Percentiles rank a stretch among this genome's conserved stretches.
Evolutionary conservation across 306 rosid species (phyloP).

Genomic region (Notholithocarpus densiflorus): DNA sequence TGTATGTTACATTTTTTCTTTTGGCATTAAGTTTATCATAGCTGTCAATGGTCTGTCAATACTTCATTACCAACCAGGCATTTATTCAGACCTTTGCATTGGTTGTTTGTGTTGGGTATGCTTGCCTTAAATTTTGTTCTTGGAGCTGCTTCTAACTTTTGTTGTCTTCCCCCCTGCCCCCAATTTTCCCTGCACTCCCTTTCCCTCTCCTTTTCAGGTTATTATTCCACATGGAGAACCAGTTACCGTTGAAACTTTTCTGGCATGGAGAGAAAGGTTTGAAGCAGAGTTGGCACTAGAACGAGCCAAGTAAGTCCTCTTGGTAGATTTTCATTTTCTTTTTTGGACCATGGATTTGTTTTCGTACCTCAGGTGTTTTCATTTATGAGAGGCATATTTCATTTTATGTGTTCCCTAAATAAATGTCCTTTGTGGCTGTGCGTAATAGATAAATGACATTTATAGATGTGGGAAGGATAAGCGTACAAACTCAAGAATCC

Average conservation of each 20-base stretch:
- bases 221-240: slow-evolving; percentile 95
- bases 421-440: background rate
- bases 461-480: background rate
- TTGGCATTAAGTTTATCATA: background rate
- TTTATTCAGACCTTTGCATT: background rate
- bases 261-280: slow-evolving; percentile 97
- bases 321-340: background rate
- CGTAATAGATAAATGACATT: background rate
- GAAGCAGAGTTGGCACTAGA: slow-evolving; percentile 97
- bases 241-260: slow-evolving; percentile 84
- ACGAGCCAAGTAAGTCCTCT: slow-evolving; percentile 89
- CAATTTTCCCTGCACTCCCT: slow-evolving; percentile 10
- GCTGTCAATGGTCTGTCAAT: background rate
- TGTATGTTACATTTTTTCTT: background rate
- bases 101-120: background rate
- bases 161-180: background rate
- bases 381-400: background rate
- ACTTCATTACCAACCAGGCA: background rate
- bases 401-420: background rate
- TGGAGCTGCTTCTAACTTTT: slow-evolving; percentile 28
- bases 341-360: background rate
- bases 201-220: slow-evolving; percentile 43
- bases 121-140: background rate
- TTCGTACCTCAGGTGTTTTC: background rate
- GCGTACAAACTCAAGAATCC: background rate